Conservation (phyloP, 2,329 filamentous ascomycete species). For the Beauveria bassiana region DNA sequence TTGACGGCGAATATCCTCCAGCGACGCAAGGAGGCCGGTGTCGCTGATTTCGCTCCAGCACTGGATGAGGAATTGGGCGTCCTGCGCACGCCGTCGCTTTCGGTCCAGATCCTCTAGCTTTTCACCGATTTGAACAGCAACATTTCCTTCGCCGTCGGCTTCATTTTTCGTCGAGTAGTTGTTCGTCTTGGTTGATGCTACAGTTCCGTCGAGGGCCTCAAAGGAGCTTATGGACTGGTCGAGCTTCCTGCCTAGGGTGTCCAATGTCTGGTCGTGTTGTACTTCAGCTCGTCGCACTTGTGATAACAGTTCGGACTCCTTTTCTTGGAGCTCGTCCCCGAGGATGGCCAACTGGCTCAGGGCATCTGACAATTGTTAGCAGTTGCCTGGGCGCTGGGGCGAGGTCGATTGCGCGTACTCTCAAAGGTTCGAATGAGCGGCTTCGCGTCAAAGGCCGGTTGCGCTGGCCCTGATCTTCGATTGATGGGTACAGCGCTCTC, state of each 20-base stretch:
- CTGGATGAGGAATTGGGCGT: slow-evolving; percentile 90
- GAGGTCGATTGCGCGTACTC: slow-evolving; percentile 32
- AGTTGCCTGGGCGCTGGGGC: neutral
- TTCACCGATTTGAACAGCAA: slow-evolving; percentile 92
- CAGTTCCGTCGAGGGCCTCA: slow-evolving; percentile 75
- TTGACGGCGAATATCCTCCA: slow-evolving; percentile 81
- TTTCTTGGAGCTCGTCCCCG: slow-evolving; percentile 77
- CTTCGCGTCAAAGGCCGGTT: slow-evolving; percentile 80
- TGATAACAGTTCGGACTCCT: slow-evolving; percentile 83
- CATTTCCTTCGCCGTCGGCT: slow-evolving; percentile 63
- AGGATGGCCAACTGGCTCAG: slow-evolving; percentile 61
- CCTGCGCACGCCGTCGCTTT: slow-evolving; percentile 80
- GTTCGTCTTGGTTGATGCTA: slow-evolving; percentile 53
- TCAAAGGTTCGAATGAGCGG: slow-evolving; percentile 95
- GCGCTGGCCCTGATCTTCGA: slow-evolving; percentile 64
- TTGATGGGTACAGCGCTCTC: slow-evolving; percentile 73
- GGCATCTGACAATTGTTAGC: slow-evolving; percentile 38
- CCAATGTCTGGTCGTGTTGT: slow-evolving; percentile 86
- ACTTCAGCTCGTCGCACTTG: slow-evolving; percentile 86
- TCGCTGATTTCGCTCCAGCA: slow-evolving; percentile 97
- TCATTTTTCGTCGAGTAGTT: slow-evolving; percentile 25
- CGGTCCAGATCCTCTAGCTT: slow-evolving; percentile 88
- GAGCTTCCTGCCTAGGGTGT: slow-evolving; percentile 78
- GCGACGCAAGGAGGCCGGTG: slow-evolving; percentile 72
- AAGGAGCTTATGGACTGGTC: slow-evolving; percentile 90